A percentile compares a stretch with the other conserved stretches of the same genome.
These are phyloP conservation scores for Metarhizium guizhouense DNA, from an alignment of 2,329 filamentous ascomycete genomes.

Conservation along the genomic window DNA sequence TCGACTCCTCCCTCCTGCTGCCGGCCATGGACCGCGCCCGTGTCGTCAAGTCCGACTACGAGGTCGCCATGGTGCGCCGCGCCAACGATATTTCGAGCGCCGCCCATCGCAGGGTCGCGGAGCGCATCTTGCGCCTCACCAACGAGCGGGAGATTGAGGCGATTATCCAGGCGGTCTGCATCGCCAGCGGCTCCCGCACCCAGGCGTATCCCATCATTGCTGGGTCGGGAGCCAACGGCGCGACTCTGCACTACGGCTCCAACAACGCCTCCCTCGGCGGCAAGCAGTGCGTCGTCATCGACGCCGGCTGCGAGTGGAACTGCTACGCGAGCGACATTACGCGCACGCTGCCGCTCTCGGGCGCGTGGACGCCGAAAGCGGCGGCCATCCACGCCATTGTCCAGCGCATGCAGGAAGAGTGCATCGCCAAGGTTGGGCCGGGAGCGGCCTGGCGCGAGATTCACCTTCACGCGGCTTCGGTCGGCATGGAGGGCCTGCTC, in stretches of 20 bases:
- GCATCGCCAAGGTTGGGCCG: slow-evolving; percentile 59
- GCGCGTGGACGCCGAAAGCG: slow-evolving; percentile 58
- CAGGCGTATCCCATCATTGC: slow-evolving; percentile 89
- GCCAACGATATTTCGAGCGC: slow-evolving; percentile 72
- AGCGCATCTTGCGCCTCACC: slow-evolving; percentile 48
- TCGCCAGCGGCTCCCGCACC: slow-evolving; percentile 60
- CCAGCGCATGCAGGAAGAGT: slow-evolving; percentile 69
- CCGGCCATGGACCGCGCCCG: slow-evolving; percentile 72
- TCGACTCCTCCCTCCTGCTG: slow-evolving; percentile 47
- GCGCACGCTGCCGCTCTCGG: slow-evolving; percentile 71
- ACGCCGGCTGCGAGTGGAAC: slow-evolving; percentile 78
- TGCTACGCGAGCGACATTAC: slow-evolving; percentile 89
- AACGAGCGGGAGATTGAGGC: slow-evolving; percentile 83
- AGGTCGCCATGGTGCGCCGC: slow-evolving; percentile 70
- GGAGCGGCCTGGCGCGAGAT: slow-evolving; percentile 64
- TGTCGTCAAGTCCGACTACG: slow-evolving; percentile 77
- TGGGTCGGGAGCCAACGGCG: slow-evolving; percentile 72
- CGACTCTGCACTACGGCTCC: slow-evolving; percentile 75
- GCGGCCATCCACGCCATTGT: slow-evolving; percentile 70
- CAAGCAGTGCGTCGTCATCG: slow-evolving; percentile 69
- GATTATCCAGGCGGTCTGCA: slow-evolving; percentile 64
- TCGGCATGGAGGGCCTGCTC: slow-evolving; percentile 64
- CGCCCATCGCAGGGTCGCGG: slow-evolving; percentile 67
- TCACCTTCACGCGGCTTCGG: slow-evolving; percentile 61
- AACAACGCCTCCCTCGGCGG: slow-evolving; percentile 67